Evolutionary conservation across 768 basidiomycete species (phyloP).

Genomic region (Suillus subalutaceus): DNA sequence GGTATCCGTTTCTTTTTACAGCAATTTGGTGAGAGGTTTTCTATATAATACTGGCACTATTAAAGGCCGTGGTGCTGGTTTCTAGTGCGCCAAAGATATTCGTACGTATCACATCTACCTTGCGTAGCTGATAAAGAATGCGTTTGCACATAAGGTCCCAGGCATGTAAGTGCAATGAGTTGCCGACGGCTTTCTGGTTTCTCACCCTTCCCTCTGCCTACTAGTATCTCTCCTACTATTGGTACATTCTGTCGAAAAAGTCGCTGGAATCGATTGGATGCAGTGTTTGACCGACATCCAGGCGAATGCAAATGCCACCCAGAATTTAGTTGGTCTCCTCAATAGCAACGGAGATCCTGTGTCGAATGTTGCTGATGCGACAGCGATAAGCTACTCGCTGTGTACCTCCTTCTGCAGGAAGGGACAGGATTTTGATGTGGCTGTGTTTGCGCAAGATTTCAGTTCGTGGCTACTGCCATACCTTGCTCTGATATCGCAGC

Average conservation of each 20-base stretch:
- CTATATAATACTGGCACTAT: not conserved
- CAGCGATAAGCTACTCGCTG: conserved; percentile 16
- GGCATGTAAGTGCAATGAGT: not conserved
- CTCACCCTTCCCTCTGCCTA: not conserved
- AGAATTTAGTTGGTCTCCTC: conserved; percentile 6
- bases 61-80: not conserved
- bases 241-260: not conserved
- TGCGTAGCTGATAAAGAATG: not conserved
- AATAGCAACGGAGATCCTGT: conserved; percentile 6
- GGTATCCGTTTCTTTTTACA: not conserved
- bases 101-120: not conserved
- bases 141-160: not conserved
- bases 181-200: not conserved
- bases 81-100: not conserved
- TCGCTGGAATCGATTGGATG: conserved; percentile 7
- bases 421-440: conserved; percentile 18
- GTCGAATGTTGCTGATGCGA: conserved; percentile 6
- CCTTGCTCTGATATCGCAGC: conserved; percentile 49
- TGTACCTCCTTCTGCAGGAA: conserved; percentile 17
- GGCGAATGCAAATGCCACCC: conserved; percentile 8
- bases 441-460: conserved; percentile 37
- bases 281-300: conserved; percentile 21
- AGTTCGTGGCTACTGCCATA: conserved; percentile 51
- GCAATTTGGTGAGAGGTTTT: not conserved
- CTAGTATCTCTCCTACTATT: not conserved